Conservation (phyloP, 805 yeast genomes). For the Maudiozyma saulgeensis region DNA sequence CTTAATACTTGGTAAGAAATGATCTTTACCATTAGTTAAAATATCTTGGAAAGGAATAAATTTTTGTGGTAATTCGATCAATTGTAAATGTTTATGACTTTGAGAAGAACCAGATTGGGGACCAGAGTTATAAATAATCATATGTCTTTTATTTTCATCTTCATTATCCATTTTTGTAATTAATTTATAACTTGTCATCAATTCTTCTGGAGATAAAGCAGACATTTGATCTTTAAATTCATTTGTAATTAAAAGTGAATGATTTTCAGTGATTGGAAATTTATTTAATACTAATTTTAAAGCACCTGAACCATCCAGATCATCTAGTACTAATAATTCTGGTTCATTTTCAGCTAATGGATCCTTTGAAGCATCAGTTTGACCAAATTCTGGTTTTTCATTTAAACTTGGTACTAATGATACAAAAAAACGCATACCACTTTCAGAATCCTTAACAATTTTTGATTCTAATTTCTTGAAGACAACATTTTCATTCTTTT, state of each 20-base stretch:
- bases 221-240: conserved; percentile 61
- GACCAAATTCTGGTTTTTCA: conserved; percentile 33
- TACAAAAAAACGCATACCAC: conserved; percentile 26
- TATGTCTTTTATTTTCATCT: conserved; percentile 35
- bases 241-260: conserved; percentile 70
- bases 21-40: conserved; percentile 34
- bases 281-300: conserved; percentile 72
- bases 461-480: conserved; percentile 40
- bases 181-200: conserved; percentile 47
- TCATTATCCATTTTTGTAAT: conserved; percentile 37
- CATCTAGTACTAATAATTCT: conserved; percentile 50
- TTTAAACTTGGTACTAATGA: conserved; percentile 28
- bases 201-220: conserved; percentile 61
- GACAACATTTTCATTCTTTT: conserved; percentile 30
- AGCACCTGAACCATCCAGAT: conserved; percentile 32
- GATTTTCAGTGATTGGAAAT: conserved; percentile 74
- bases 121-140: conserved; percentile 87
- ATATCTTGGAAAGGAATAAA: conserved; percentile 50
- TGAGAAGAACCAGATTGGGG: conserved; percentile 89
- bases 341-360: conserved; percentile 83
- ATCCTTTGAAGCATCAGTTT: conserved; percentile 33
- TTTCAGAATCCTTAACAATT: conserved; percentile 22
- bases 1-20: conserved; percentile 45
- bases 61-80: conserved; percentile 57
- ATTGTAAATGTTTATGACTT: conserved; percentile 86